Percentiles rank a stretch among this genome's conserved stretches.
Evolutionary conservation across 768 basidiomycete genomes (phyloP).

Genomic region (Favolaschia claudopus): DNA sequence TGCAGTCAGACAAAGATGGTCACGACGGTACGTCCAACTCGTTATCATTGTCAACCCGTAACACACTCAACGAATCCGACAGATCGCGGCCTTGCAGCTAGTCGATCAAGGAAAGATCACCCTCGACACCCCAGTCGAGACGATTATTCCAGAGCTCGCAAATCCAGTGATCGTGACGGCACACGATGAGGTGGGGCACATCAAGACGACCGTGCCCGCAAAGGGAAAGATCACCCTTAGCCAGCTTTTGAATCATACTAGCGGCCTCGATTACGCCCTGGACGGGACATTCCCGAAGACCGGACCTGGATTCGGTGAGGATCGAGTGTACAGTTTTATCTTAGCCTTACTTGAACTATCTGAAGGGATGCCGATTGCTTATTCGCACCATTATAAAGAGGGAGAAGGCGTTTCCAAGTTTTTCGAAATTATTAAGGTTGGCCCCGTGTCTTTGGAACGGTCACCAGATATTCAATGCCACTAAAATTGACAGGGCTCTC

Average conservation of each 20-base stretch:
- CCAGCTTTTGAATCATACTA: slow-evolving; percentile 43
- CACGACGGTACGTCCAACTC: slow-evolving; percentile 33
- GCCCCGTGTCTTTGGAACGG: not conserved
- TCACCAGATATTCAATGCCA: no score
- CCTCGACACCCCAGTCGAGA: slow-evolving; percentile 31
- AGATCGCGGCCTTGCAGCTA: slow-evolving; percentile 42
- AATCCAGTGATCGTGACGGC: slow-evolving; percentile 29
- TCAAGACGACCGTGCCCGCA: slow-evolving; percentile 31
- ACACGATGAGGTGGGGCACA: slow-evolving; percentile 23
- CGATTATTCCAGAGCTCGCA: slow-evolving; percentile 37
- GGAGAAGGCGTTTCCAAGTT: slow-evolving; percentile 30
- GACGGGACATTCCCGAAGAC: no score
- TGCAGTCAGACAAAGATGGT: slow-evolving; percentile 47
- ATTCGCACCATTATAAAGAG: slow-evolving; percentile 30
- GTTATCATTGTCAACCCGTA: not conserved
- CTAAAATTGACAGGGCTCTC: slow-evolving; percentile 25
- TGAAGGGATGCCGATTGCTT: slow-evolving; percentile 23
- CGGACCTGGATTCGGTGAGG: no score
- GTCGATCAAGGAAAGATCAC: slow-evolving; percentile 39
- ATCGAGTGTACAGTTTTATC: no score
- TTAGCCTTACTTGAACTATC: no score
- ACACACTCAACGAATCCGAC: not conserved
- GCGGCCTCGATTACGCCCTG: slow-evolving; percentile 38
- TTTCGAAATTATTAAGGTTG: slow-evolving; percentile 33
- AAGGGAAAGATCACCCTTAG: slow-evolving; percentile 30